Evolutionary conservation across 1,139 yeast species (phyloP).

Genomic region (Eremothecium coryli): DNA sequence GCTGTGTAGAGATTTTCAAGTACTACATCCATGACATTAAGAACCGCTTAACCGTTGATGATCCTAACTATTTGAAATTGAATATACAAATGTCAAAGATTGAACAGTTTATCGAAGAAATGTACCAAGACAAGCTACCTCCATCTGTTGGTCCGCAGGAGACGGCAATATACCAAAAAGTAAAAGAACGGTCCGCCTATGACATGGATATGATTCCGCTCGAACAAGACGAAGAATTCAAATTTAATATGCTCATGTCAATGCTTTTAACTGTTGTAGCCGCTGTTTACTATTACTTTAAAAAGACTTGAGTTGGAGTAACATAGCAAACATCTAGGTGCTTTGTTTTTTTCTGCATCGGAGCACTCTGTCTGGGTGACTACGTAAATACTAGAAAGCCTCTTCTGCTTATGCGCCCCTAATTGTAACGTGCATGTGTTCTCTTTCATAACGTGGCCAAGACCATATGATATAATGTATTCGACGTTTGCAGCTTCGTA

Average conservation of each 20-base stretch:
- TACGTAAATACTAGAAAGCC: too few relatives aligned
- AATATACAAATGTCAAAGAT: constrained; percentile 82
- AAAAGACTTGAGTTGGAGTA: too few relatives aligned
- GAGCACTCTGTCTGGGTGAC: too few relatives aligned
- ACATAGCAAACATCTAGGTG: too few relatives aligned
- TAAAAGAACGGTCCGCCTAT: constrained; percentile 28
- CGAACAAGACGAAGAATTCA: constrained; percentile 26
- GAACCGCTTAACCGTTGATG: constrained; percentile 65
- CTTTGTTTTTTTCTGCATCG: too few relatives aligned
- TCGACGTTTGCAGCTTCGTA: too few relatives aligned
- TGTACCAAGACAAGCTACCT: constrained; percentile 53
- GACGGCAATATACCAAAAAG: constrained; percentile 34
- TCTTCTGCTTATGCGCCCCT: too few relatives aligned
- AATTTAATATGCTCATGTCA: constrained; percentile 20
- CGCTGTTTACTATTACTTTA: constrained; percentile 11
- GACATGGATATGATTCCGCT: constrained; percentile 24
- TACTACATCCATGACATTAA: constrained; percentile 68
- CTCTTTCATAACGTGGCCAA: too few relatives aligned
- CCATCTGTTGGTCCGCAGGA: constrained; percentile 35
- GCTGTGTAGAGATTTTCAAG: constrained; percentile 68
- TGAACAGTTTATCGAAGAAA: constrained; percentile 71
- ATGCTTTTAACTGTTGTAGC: constrained; percentile 13
- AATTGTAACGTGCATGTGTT: too few relatives aligned
- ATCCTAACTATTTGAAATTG: constrained; percentile 78
- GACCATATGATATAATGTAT: too few relatives aligned